A percentile compares a stretch with the other conserved stretches of the same genome.
phyloP scores from a whole-genome alignment of 306 rosid genomes.

The Morella rubra region DNA sequence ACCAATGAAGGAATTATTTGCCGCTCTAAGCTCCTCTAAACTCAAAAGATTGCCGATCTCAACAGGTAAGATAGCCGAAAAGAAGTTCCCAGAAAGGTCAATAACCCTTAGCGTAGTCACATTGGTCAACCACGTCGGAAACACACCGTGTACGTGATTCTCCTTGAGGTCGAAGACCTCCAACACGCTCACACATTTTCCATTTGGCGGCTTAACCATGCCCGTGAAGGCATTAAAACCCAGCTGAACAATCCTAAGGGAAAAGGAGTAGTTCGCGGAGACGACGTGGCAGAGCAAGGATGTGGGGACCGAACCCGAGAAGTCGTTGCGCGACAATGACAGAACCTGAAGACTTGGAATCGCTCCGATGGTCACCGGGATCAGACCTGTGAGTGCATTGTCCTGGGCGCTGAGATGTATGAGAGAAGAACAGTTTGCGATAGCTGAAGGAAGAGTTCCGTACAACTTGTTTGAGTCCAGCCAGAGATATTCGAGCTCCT shows the following conservation, averaged over 20 bases:
- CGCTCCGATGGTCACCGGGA: conserved; percentile 61
- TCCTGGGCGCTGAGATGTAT: conserved; percentile 56
- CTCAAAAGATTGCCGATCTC: conserved; percentile 45
- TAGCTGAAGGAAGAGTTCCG: conserved; percentile 74
- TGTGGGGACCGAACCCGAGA: conserved; percentile 68
- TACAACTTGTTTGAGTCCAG: conserved; percentile 53
- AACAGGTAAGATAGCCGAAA: conserved; percentile 50
- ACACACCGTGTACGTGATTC: conserved; percentile 46
- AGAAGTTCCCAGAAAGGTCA: conserved; percentile 69
- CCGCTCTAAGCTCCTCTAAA: conserved; percentile 49
- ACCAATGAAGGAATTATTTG: conserved; percentile 56
- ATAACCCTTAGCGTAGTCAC: conserved; percentile 44
- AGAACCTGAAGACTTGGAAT: conserved; percentile 65
- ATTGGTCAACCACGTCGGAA: conserved; percentile 65
- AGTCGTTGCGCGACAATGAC: conserved; percentile 51
- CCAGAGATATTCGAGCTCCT: conserved; percentile 47
- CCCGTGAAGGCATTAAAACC: conserved; percentile 74
- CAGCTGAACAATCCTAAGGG: conserved; percentile 47
- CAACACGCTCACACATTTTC: conserved; percentile 38
- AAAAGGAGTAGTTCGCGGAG: conserved; percentile 25
- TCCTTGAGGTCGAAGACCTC: conserved; percentile 53
- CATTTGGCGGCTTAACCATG: conserved; percentile 47
- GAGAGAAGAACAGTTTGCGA: conserved; percentile 63
- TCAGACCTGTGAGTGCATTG: conserved; percentile 56
- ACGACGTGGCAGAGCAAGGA: conserved; percentile 44